Percentiles rank a stretch among this genome's conserved stretches.
These are phyloP conservation scores for Neurospora terricola DNA, from an alignment of 495 filamentous ascomycete species.

Conservation along the genomic window DNA sequence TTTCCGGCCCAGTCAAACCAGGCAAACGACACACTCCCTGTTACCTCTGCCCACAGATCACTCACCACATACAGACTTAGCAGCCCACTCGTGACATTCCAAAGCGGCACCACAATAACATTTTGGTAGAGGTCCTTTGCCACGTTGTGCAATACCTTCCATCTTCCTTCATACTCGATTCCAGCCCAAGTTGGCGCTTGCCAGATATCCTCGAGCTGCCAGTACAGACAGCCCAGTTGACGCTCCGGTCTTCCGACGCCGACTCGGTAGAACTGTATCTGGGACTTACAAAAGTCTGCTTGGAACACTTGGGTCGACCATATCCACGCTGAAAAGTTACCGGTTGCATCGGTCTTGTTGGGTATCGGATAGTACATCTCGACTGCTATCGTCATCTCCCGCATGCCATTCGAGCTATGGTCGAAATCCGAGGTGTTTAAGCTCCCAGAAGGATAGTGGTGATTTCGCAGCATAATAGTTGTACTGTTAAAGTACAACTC, in stretches of 20 bases:
- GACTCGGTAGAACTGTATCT: constrained; percentile 58
- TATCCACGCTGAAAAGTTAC: constrained; percentile 63
- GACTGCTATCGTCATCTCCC: constrained; percentile 53
- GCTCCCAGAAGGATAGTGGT: constrained; percentile 50
- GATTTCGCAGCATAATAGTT: constrained; percentile 51
- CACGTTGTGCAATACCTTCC: constrained; percentile 55
- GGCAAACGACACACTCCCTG: constrained; percentile 13
- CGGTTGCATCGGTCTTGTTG: constrained; percentile 42
- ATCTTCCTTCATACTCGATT: constrained; percentile 54
- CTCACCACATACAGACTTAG: constrained; percentile 52
- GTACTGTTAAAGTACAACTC: constrained; percentile 54
- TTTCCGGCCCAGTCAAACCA: constrained; percentile 23
- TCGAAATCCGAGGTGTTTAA: constrained; percentile 36
- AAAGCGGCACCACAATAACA: constrained; percentile 53
- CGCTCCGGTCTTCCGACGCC: constrained; percentile 50
- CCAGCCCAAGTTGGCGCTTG: constrained; percentile 59
- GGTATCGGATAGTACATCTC: constrained; percentile 54
- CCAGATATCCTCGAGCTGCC: constrained; percentile 65
- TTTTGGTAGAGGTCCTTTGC: constrained; percentile 52
- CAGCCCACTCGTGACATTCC: constrained; percentile 43
- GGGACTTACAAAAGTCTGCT: constrained; percentile 51
- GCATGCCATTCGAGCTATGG: constrained; percentile 41
- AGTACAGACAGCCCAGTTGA: constrained; percentile 56
- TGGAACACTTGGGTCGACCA: constrained; percentile 60
- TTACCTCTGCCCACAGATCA: constrained; percentile 39